These are phyloP conservation scores for Hansenula sp. DNA, from an alignment of 1,139 yeast species.

Conservation along the genomic window DNA sequence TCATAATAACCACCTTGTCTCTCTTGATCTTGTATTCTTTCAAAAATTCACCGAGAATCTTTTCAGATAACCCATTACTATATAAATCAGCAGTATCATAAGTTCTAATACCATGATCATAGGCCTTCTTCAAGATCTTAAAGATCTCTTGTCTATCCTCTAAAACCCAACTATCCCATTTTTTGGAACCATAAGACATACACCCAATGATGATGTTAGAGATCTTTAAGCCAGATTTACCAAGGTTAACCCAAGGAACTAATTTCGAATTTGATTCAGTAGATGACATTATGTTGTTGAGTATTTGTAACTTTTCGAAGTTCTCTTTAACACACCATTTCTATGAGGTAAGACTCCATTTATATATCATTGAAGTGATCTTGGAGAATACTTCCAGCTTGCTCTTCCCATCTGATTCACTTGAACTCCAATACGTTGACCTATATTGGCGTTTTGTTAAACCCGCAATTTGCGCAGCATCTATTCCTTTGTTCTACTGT, in stretches of 20 bases:
- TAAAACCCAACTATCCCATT: slow-evolving; percentile 39
- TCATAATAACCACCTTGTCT: slow-evolving; percentile 36
- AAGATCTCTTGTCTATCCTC: slow-evolving; percentile 30
- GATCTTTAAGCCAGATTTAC: slow-evolving; percentile 37
- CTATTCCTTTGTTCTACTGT: too few species aligned
- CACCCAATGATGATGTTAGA: slow-evolving; percentile 36
- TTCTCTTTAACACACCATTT: too few species aligned
- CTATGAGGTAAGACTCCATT: too few species aligned
- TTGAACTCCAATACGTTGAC: too few species aligned
- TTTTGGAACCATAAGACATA: slow-evolving; percentile 32
- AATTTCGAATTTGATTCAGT: neutral
- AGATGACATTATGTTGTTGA: neutral
- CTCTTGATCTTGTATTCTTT: slow-evolving; percentile 32
- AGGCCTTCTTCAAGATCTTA: slow-evolving; percentile 36
- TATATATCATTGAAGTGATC: too few species aligned
- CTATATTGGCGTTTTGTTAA: too few species aligned
- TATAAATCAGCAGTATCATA: slow-evolving; percentile 41
- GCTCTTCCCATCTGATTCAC: too few species aligned
- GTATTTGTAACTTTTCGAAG: too few species aligned
- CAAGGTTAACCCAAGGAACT: slow-evolving; percentile 7
- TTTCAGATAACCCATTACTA: slow-evolving; percentile 35
- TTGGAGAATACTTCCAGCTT: too few species aligned
- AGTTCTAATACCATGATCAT: slow-evolving; percentile 41
- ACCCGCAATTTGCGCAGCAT: too few species aligned
- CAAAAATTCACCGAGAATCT: slow-evolving; percentile 33